These are phyloP conservation scores for Mycena vulgaris DNA, from an alignment of 768 basidiomycete species.

Conservation along the genomic window DNA sequence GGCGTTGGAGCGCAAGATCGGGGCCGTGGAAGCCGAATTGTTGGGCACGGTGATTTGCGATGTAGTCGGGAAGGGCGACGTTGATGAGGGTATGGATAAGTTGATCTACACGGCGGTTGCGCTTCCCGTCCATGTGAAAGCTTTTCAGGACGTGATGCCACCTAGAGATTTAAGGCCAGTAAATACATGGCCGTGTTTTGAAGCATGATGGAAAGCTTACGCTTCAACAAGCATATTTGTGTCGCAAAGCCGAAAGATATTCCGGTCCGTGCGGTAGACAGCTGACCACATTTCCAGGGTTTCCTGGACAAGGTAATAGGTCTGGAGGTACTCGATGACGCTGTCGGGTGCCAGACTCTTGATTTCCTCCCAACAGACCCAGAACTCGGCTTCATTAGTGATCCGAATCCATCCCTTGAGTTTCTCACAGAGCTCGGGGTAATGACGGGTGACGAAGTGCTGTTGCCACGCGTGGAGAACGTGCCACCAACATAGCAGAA, in stretches of 20 bases:
- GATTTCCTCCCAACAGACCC: slow-evolving; percentile 33
- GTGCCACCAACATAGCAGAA: too few species aligned
- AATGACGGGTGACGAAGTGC: slow-evolving; percentile 34
- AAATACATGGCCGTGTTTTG: too few species aligned
- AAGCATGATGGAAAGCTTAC: too few species aligned
- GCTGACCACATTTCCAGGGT: slow-evolving; percentile 43
- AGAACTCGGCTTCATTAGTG: slow-evolving; percentile 36
- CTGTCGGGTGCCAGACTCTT: slow-evolving; percentile 15
- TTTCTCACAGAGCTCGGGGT: slow-evolving; percentile 40
- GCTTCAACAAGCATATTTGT: slow-evolving; percentile 50
- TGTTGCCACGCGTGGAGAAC: slow-evolving; percentile 50
- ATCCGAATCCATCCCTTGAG: slow-evolving; percentile 44
- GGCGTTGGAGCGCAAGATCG: slow-evolving; percentile 36
- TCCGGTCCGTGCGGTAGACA: slow-evolving; percentile 30
- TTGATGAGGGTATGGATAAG: slow-evolving; percentile 39
- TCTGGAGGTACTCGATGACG: slow-evolving; percentile 39
- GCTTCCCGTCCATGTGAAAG: slow-evolving; percentile 41
- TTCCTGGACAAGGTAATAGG: slow-evolving; percentile 33
- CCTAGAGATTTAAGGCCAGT: slow-evolving; percentile 10
- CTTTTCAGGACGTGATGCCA: slow-evolving; percentile 48
- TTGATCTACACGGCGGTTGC: slow-evolving; percentile 44
- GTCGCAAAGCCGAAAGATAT: slow-evolving; percentile 36
- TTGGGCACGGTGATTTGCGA: slow-evolving; percentile 36
- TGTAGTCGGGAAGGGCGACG: slow-evolving; percentile 36
- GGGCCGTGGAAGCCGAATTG: slow-evolving; percentile 42